Base-by-base conservation (phyloP, 805 yeast species). In the Pichia scutulata region DNA sequence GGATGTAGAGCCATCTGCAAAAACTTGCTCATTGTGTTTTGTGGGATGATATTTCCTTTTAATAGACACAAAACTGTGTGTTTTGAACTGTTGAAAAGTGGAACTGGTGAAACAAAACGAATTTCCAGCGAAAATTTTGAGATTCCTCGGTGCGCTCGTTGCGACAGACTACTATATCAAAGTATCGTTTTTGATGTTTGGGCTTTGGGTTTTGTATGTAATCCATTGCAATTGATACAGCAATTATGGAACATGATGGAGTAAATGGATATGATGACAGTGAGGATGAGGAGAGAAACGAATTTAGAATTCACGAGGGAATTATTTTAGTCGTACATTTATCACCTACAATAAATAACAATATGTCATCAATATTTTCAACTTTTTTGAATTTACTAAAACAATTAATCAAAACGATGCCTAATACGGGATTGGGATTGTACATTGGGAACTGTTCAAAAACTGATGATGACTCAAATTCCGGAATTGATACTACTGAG, bases 401-500 rank as follows among this genome's bases (percentile, higher is more conserved):
- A 3, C 83, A 80, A 45, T 69, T 87, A 51, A 79, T 85, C 2
- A 79, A 85, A 33, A 73, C 84, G 0, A 66, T 78, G 39, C 87
- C 89, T 1, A 71, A 73, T 43, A 84, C 92, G 1, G 90, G 88
- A 0, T 70, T 88, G 24, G 97, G 96, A 0, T 77, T 89, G 44
- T 78, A 82, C 58, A 61, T 85, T 16, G 80, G 77, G 66, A 80
- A 77, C 60, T 76, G 77, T 64, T 58, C 55, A 47, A 40, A 66
- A 19, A 39, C 50, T 22, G 19, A 23, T 8, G 14, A 24, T 7
- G 23, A 30, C 12, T 8, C 7, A n/a, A 18, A 28, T 33, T 22
- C 18, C 7, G 47, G 39, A 18, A 7, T 28, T 42, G 41, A 43
- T 37, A 63, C 68, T n/a, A 54, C 60, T 7, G 51, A 51, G 14